Base-by-base conservation (phyloP, 2,329 filamentous ascomycete genomes). In the Zasmidium citrigriseum region DNA sequence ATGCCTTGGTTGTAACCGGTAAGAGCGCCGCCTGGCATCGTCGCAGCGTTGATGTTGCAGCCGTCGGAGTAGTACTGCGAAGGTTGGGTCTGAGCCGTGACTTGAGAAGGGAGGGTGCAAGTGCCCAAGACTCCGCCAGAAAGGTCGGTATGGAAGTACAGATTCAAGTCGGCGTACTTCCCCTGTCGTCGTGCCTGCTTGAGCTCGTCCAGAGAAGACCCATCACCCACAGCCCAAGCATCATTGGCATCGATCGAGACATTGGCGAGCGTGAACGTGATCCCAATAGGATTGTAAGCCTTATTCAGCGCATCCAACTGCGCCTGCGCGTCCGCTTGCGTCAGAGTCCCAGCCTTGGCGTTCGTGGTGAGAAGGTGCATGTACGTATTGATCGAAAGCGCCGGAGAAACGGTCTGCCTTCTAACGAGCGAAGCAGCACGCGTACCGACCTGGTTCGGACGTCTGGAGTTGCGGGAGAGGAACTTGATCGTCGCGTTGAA, bases 111-210 rank as follows among this genome's bases (percentile, higher is more conserved):
- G 20, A 85, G 72, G 0, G 80, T 83, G 73, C 83, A 86, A 53
- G 81, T 81, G 1, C 83, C 83, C 2, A 86, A 75, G 3, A 85
- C 71, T 51, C 70, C 70, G 54, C 74, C 73, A 4, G 67, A 57
- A 23, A 86, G 76, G 56, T 85, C 76, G 27, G 80, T 81, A 70
- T 85, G 81, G 74, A 85, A 86, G 73, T 85, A 86, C 59, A 86
- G 74, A 69, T 86, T 86, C 34, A 86, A 76, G 1, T 79, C 78
- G 41, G 66, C 61, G 71, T 86, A 86, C 41, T 70, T 79, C 52
- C 84, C 83, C 58, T 77, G 73, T 21, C 83, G 81, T 2, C 86
- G 78, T 1, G 78, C 70, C 22, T 71, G 68, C 69, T 86, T 86
- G 80, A 85, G 82, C 10, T 62, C 75, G 48, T 78, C 67, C 62